Percentiles rank a stretch among this genome's conserved stretches.
Evolutionary conservation across 108 stramenopile species (phyloP).

Genomic region (Chaetoceros tenuissimus): DNA sequence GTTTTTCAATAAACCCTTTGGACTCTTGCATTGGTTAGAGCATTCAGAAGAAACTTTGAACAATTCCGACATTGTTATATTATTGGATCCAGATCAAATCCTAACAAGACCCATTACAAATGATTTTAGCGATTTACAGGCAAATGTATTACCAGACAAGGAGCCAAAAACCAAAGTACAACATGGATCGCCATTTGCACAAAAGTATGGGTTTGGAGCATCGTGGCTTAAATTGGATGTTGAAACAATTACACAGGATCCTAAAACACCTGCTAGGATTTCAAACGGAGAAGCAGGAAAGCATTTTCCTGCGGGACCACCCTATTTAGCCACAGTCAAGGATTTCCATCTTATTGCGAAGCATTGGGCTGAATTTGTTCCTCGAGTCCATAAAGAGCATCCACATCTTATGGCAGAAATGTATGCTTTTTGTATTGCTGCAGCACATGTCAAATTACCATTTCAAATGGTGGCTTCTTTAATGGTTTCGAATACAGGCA

Average conservation of each 20-base stretch:
- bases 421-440: slow-evolving; percentile 84
- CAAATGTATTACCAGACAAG: slow-evolving; percentile 7
- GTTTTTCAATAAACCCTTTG: slow-evolving; percentile 92
- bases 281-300: slow-evolving; percentile 12
- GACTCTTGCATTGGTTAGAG: slow-evolving; percentile 73
- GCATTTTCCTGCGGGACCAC: slow-evolving; percentile 68
- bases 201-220: slow-evolving; percentile 82
- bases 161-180: slow-evolving; percentile 31
- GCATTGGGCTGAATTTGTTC: slow-evolving; percentile 59
- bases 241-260: slow-evolving; percentile 21
- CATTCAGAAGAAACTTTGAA: slow-evolving; percentile 24
- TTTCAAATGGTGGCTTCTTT: slow-evolving; percentile 54
- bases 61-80: slow-evolving; percentile 56
- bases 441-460: slow-evolving; percentile 59
- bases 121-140: slow-evolving; percentile 56
- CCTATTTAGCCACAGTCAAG: slow-evolving; percentile 61
- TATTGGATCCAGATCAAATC: slow-evolving; percentile 82
- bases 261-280: slow-evolving; percentile 36
- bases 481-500: slow-evolving; percentile 52
- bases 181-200: slow-evolving; percentile 88
- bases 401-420: slow-evolving; percentile 81
- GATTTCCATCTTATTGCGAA: slow-evolving; percentile 63
- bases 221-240: slow-evolving; percentile 60
- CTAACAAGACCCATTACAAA: slow-evolving; percentile 69
- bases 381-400: slow-evolving; percentile 53